These are phyloP conservation scores for Immersiella caudata DNA, from an alignment of 495 filamentous ascomycete species.

Conservation along the genomic window DNA sequence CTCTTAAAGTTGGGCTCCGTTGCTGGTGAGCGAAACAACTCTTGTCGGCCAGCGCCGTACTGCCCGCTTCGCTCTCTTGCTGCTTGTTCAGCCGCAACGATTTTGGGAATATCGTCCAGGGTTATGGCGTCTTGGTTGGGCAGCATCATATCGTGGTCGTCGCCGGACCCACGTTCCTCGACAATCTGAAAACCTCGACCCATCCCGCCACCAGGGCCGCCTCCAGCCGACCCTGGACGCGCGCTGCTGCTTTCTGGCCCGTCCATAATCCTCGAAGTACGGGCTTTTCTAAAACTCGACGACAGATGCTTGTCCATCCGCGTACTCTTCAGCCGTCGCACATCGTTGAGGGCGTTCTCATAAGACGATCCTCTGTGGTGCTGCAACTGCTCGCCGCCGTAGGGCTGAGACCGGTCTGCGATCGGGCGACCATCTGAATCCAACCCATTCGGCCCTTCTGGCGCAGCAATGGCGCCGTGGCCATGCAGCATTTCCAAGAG, in stretches of 20 bases:
- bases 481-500: conserved; percentile 82
- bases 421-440: conserved; percentile 59
- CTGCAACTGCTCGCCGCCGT: conserved; percentile 62
- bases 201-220: conserved; percentile 56
- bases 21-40: conserved; percentile 67
- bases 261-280: conserved; percentile 90
- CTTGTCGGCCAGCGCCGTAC: conserved; percentile 69
- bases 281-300: conserved; percentile 84
- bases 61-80: conserved; percentile 74
- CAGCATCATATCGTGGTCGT: conserved; percentile 77
- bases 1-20: conserved; percentile 61
- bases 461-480: conserved; percentile 75
- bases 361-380: conserved; percentile 73
- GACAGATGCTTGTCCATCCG: conserved; percentile 92
- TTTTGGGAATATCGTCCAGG: conserved; percentile 95
- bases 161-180: conserved; percentile 77
- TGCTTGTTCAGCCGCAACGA: conserved; percentile 93
- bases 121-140: conserved; percentile 90
- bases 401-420: conserved; percentile 73
- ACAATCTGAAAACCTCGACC: conserved; percentile 74
- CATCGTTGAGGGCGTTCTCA: conserved; percentile 94
- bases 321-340: conserved; percentile 86
- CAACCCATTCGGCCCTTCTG: conserved; percentile 73
- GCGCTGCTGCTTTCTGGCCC: conserved; percentile 79
- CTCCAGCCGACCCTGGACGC: conserved; percentile 78